These are phyloP conservation scores for Inga oerstediana DNA, from an alignment of 306 rosid species.

Conservation along the genomic window DNA sequence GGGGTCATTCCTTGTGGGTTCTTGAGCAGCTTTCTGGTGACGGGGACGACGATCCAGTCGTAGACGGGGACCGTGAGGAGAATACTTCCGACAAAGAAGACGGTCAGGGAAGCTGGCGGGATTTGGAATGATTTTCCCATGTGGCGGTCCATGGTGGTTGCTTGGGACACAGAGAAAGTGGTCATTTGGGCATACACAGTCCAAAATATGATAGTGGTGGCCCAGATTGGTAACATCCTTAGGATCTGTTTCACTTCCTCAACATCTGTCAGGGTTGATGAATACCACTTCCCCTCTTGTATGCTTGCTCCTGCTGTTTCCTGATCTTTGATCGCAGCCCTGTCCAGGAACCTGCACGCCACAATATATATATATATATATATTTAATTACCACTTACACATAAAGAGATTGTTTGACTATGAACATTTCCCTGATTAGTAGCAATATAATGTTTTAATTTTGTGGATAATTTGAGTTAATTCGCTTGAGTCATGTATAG, in stretches of 20 bases:
- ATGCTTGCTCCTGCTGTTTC: background rate
- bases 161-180: slow-evolving; percentile 88
- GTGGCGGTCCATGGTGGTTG: slow-evolving; percentile 80
- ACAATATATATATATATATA: background rate
- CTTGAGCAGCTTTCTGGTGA: slow-evolving; percentile 43
- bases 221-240: slow-evolving; percentile 91
- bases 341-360: slow-evolving; percentile 72
- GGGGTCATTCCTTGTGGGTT: slow-evolving; percentile 65
- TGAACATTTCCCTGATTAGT: background rate
- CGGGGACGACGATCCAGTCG: slow-evolving; percentile 60
- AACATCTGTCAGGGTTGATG: slow-evolving; percentile 71
- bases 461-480: background rate
- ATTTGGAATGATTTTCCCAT: slow-evolving; percentile 69
- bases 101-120: slow-evolving; percentile 77
- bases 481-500: background rate
- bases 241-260: slow-evolving; percentile 77
- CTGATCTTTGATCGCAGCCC: slow-evolving; percentile 60
- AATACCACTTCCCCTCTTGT: slow-evolving; percentile 52
- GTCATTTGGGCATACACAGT: slow-evolving; percentile 84
- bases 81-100: slow-evolving; percentile 73
- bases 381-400: background rate
- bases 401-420: background rate
- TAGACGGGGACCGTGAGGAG: slow-evolving; percentile 75
- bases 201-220: slow-evolving; percentile 82
- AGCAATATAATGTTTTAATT: background rate